Evolutionary conservation across 441 rosid genomes (phyloP).

Genomic region (Mallotus japonicus): DNA sequence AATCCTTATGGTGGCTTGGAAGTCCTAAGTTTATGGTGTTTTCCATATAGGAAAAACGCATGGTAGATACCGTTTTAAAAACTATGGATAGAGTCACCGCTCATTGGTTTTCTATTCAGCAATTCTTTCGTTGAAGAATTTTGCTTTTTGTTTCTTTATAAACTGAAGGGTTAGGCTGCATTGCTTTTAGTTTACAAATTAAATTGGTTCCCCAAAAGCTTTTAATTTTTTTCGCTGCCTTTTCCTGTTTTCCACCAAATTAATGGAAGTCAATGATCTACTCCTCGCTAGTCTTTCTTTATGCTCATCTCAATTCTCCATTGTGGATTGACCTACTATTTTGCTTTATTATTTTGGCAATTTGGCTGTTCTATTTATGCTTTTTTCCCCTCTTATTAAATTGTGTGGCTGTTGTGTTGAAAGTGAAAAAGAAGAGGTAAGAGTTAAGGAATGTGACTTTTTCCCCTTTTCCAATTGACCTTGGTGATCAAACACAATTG

Average conservation of each 20-base stretch:
- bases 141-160: neutral
- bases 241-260: neutral
- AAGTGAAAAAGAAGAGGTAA: neutral
- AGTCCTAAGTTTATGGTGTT: neutral
- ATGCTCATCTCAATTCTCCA: neutral
- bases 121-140: neutral
- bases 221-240: neutral
- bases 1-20: neutral
- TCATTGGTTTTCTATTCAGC: neutral
- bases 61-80: neutral
- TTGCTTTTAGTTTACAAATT: neutral
- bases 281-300: neutral
- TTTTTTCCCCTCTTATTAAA: neutral
- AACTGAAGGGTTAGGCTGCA: neutral
- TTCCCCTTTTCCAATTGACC: neutral
- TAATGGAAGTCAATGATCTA: neutral
- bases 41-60: no score
- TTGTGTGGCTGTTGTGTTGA: neutral
- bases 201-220: neutral
- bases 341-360: neutral
- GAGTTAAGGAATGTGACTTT: no score
- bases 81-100: neutral
- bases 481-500: neutral
- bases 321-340: neutral
- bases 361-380: no score